phyloP scores from a whole-genome alignment of 2,329 filamentous ascomycete genomes.

The Cryphonectria radicalis region DNA sequence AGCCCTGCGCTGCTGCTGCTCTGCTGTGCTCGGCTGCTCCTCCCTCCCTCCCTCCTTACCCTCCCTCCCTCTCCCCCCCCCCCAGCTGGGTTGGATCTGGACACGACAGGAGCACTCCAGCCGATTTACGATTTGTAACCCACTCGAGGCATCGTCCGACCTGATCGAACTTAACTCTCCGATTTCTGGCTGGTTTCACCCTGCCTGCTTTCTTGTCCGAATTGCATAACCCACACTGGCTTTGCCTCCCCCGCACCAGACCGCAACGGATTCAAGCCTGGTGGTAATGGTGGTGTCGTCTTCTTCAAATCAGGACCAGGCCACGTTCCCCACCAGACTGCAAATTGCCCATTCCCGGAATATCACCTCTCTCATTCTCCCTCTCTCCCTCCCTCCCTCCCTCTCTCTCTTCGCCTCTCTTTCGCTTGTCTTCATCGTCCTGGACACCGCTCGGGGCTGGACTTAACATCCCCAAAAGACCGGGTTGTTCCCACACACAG shows the following conservation, averaged over 20 bases:
- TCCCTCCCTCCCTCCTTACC: background rate
- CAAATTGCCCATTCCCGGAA: constrained; percentile 14
- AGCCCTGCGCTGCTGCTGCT: background rate
- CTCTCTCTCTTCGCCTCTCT: background rate
- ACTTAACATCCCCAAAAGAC: constrained; percentile 12
- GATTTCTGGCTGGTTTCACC: constrained; percentile 2
- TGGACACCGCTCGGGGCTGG: constrained; percentile 25
- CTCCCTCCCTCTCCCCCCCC: constrained; percentile 1
- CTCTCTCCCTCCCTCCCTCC: background rate
- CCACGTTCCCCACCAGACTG: constrained; percentile 19
- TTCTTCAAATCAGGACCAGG: constrained; percentile 9
- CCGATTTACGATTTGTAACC: constrained; percentile 5
- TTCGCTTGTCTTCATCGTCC: constrained; percentile 14
- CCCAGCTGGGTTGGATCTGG: background rate
- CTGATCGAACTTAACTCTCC: constrained; percentile 5
- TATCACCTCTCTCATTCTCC: constrained; percentile 9
- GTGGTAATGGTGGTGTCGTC: background rate
- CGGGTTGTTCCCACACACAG: constrained; percentile 3
- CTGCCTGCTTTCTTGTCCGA: background rate
- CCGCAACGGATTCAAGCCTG: constrained; percentile 4
- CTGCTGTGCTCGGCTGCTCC: background rate
- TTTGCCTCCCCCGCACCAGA: constrained; percentile 5
- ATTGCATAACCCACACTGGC: background rate
- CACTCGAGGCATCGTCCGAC: constrained; percentile 7
- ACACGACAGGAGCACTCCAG: background rate